Evolutionary conservation across 495 filamentous ascomycete species (phyloP).

Genomic region (Neurospora sublineolata): DNA sequence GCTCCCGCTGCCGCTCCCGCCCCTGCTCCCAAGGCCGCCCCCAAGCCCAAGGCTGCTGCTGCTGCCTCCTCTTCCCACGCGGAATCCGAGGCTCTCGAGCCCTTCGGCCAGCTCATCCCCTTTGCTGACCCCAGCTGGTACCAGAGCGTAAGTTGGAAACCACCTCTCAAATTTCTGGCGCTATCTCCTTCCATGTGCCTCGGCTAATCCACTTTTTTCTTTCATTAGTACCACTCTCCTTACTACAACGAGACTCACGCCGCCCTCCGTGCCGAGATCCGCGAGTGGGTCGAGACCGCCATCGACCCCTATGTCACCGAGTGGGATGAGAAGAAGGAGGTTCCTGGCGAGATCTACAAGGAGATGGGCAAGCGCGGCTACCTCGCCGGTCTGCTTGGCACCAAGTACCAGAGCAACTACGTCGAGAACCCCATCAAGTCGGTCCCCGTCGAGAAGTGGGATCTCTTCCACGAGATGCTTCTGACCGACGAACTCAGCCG

Average conservation of each 20-base stretch:
- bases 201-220: background rate
- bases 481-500: conserved; percentile 90
- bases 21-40: conserved; percentile 22
- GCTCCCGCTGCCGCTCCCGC: conserved; percentile 44
- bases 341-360: conserved; percentile 82
- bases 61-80: conserved; percentile 39
- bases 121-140: conserved; percentile 94
- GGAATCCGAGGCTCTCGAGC: conserved; percentile 61
- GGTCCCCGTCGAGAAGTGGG: conserved; percentile 84
- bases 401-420: conserved; percentile 65
- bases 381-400: conserved; percentile 76
- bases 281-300: conserved; percentile 80
- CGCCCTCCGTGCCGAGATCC: conserved; percentile 77
- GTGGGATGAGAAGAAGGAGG: conserved; percentile 90
- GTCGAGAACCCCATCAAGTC: conserved; percentile 58
- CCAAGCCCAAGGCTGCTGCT: conserved; percentile 41
- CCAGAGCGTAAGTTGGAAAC: conserved; percentile 60
- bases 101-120: conserved; percentile 76
- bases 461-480: conserved; percentile 93
- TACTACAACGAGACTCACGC: conserved; percentile 92
- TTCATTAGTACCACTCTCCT: conserved; percentile 78
- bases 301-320: conserved; percentile 88
- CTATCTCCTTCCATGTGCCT: background rate
- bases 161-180: background rate
- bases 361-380: conserved; percentile 90